Conservation (phyloP, 106 monocot species). For the Dioscorea dumetorum region DNA sequence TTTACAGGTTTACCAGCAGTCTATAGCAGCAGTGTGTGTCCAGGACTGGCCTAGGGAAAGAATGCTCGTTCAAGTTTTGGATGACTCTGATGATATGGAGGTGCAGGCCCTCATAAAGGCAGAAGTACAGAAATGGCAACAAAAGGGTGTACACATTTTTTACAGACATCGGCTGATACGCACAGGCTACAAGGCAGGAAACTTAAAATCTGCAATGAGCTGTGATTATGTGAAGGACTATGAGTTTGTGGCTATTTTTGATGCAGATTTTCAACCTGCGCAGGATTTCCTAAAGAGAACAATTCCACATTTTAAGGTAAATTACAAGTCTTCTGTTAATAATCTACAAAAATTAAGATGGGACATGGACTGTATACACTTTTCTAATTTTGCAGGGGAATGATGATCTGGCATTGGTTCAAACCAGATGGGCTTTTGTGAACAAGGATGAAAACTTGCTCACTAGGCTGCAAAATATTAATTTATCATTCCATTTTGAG, state of each 20-base stretch:
- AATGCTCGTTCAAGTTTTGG: constrained; percentile 56
- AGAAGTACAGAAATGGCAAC: constrained; percentile 73
- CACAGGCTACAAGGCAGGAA: constrained; percentile 75
- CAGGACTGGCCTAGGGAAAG: constrained; percentile 67
- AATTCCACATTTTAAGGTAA: constrained; percentile 76
- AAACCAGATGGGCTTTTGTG: constrained; percentile 65
- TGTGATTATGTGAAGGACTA: constrained; percentile 69
- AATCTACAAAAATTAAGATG: neutral
- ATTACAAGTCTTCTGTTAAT: neutral
- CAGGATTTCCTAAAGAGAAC: constrained; percentile 69
- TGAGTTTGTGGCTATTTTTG: constrained; percentile 73
- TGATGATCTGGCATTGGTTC: constrained; percentile 63
- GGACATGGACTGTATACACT: neutral
- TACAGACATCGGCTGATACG: constrained; percentile 68
- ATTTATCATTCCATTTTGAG: constrained; percentile 83
- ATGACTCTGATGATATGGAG: constrained; percentile 58
- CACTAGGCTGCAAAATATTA: constrained; percentile 72
- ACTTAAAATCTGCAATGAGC: constrained; percentile 71
- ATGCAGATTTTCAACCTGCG: constrained; percentile 73
- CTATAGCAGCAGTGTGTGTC: constrained; percentile 49
- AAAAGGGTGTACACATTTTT: constrained; percentile 55
- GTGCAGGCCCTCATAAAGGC: constrained; percentile 50
- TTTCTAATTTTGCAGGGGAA: constrained; percentile 39
- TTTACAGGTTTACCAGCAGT: constrained; percentile 64
- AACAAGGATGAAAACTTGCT: constrained; percentile 79